A percentile compares a stretch with the other conserved stretches of the same genome.
phyloP scores from a whole-genome alignment of 2,329 filamentous ascomycete genomes.

The Diaporthe humulicola region DNA sequence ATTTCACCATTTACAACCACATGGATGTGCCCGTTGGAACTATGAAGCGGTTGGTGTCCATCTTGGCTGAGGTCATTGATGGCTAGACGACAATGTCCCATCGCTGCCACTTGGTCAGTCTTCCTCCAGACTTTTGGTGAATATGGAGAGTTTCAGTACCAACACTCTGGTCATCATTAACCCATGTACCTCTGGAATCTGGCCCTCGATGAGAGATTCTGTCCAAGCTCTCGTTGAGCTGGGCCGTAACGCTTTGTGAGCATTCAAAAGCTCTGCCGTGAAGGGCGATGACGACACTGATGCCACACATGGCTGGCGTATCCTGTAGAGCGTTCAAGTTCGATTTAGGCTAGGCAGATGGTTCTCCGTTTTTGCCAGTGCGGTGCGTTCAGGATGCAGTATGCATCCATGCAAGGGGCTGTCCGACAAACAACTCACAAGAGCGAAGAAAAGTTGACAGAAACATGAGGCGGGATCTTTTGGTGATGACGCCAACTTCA shows the following conservation, averaged over 20 bases:
- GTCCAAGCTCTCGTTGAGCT: constrained; percentile 45
- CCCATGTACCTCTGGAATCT: constrained; percentile 48
- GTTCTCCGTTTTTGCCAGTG: neutral
- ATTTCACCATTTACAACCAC: constrained; percentile 72
- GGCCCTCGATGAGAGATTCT: constrained; percentile 49
- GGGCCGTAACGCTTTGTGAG: neutral
- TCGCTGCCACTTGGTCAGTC: constrained; percentile 41
- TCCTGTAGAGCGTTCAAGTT: neutral
- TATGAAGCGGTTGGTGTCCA: constrained; percentile 62
- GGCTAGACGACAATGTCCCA: constrained; percentile 64
- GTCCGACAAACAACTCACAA: neutral
- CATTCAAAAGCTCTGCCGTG: constrained; percentile 6
- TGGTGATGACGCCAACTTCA: neutral
- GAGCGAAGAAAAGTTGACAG: too few relatives aligned
- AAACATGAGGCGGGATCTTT: neutral
- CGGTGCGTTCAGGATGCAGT: too few relatives aligned
- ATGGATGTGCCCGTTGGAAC: constrained; percentile 56
- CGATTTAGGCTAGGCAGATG: neutral
- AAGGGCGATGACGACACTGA: constrained; percentile 15
- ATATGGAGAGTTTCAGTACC: constrained; percentile 10
- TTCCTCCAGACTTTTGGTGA: constrained; percentile 23
- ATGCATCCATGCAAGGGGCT: too few relatives aligned
- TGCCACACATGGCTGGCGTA: neutral
- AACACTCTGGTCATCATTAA: constrained; percentile 42
- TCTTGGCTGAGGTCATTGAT: constrained; percentile 64